phyloP scores from a whole-genome alignment of 768 basidiomycete species.

The Mycena rosella region DNA sequence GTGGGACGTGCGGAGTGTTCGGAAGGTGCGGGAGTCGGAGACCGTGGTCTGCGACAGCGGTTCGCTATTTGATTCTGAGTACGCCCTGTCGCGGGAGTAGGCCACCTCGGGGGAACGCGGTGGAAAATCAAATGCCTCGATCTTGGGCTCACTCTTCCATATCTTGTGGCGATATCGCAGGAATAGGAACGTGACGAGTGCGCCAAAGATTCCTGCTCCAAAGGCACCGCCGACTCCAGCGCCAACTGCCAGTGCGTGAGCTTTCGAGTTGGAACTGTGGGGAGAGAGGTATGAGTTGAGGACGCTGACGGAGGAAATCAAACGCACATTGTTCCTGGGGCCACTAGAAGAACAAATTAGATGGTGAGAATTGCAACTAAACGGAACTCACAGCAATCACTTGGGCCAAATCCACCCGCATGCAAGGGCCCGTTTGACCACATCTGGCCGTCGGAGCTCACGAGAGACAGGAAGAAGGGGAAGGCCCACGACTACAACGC shows the following conservation, averaged over 20 bases:
- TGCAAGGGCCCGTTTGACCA: conserved; percentile 67
- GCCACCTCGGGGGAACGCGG: too few relatives aligned
- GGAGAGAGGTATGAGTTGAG: background rate
- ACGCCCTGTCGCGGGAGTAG: too few relatives aligned
- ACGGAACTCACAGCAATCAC: conserved; percentile 50
- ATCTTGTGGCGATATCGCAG: conserved; percentile 4
- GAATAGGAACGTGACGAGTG: conserved; percentile 27
- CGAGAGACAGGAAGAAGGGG: conserved; percentile 63
- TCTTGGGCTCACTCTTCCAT: too few relatives aligned
- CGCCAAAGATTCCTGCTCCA: conserved; percentile 33
- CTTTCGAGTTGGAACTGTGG: conserved; percentile 31
- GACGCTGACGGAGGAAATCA: background rate
- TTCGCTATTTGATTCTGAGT: background rate
- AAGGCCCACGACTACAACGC: conserved; percentile 54
- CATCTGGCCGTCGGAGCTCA: conserved; percentile 57
- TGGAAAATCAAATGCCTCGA: conserved; percentile 26
- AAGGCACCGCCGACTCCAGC: conserved; percentile 39
- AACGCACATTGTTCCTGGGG: conserved; percentile 51
- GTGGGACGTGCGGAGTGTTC: too few relatives aligned
- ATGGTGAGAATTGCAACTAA: background rate
- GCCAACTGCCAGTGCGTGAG: conserved; percentile 33
- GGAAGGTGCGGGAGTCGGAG: background rate
- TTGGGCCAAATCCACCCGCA: conserved; percentile 54
- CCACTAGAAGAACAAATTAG: conserved; percentile 36
- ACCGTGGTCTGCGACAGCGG: background rate